Conservation (phyloP, 2,329 filamentous ascomycete species). For the Calonectria crousiana region DNA sequence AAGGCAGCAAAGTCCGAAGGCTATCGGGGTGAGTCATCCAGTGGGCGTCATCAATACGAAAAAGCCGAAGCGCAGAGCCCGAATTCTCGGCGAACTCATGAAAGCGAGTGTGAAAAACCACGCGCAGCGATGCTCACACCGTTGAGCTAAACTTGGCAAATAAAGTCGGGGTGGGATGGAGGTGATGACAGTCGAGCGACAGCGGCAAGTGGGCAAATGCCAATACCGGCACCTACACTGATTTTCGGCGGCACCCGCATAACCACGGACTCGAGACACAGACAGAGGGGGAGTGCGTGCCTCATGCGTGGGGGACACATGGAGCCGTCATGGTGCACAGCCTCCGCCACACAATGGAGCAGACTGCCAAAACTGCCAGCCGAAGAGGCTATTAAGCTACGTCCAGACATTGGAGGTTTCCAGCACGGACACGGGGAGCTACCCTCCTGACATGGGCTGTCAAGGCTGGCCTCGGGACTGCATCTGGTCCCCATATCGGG, state of each 20-base stretch:
- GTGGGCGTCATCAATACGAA: conserved; percentile 13
- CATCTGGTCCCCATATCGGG: conserved; percentile 7
- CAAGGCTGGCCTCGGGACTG: neutral
- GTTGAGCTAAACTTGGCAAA: neutral
- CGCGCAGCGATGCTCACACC: neutral
- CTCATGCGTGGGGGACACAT: neutral
- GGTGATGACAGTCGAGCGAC: neutral
- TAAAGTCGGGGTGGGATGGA: neutral
- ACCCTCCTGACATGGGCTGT: conserved; percentile 2
- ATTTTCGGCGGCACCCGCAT: neutral
- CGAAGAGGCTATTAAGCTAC: conserved; percentile 8
- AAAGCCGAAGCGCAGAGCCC: conserved; percentile 17
- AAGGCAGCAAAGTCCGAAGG: conserved; percentile 37
- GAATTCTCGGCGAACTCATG: neutral
- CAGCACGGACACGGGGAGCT: conserved; percentile 17
- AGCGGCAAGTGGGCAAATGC: neutral
- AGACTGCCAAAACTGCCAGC: neutral
- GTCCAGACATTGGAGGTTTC: conserved; percentile 8
- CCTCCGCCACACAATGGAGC: conserved; percentile 3
- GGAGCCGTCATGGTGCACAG: conserved; percentile 10
- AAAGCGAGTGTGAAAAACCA: neutral
- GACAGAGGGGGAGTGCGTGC: neutral
- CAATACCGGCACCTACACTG: neutral
- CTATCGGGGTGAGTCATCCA: conserved; percentile 33
- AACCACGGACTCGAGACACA: neutral